Percentiles rank a stretch among this genome's conserved stretches.
These are phyloP conservation scores for Mucor velutinosus DNA, from an alignment of 371 early-diverging fungal genomes.

Conservation along the genomic window DNA sequence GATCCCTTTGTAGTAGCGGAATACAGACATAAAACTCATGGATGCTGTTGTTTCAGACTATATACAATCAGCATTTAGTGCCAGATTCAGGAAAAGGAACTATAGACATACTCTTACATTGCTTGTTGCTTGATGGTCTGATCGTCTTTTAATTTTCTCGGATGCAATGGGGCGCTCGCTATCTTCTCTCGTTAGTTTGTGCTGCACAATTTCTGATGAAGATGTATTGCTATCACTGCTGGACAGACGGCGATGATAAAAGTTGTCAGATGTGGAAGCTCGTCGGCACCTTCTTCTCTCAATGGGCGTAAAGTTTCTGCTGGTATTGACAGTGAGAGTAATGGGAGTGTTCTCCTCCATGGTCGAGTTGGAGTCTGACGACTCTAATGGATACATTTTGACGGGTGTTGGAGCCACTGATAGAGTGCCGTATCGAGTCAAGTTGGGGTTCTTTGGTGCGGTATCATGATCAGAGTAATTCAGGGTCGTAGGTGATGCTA, in stretches of 20 bases:
- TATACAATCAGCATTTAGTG: neutral
- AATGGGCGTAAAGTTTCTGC: conserved; percentile 9
- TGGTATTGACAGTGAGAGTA: neutral
- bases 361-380: conserved; percentile 35
- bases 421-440: conserved; percentile 10
- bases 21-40: conserved; percentile 34
- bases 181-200: conserved; percentile 47
- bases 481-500: neutral
- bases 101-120: neutral
- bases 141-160: conserved; percentile 48
- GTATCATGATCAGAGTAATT: neutral
- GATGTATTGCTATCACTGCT: conserved; percentile 6
- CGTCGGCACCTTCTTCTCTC: conserved; percentile 20
- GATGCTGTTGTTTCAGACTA: conserved; percentile 8
- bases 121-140: conserved; percentile 24
- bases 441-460: neutral
- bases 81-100: too few species aligned
- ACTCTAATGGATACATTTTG: conserved; percentile 26
- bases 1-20: conserved; percentile 47
- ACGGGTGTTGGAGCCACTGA: neutral
- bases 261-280: conserved; percentile 2
- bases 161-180: conserved; percentile 52
- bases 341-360: conserved; percentile 18
- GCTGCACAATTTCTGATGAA: conserved; percentile 21
- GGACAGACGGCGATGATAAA: conserved; percentile 6